Conservation (phyloP, 2,329 filamentous ascomycete species). For the Clarireedia paspali region DNA sequence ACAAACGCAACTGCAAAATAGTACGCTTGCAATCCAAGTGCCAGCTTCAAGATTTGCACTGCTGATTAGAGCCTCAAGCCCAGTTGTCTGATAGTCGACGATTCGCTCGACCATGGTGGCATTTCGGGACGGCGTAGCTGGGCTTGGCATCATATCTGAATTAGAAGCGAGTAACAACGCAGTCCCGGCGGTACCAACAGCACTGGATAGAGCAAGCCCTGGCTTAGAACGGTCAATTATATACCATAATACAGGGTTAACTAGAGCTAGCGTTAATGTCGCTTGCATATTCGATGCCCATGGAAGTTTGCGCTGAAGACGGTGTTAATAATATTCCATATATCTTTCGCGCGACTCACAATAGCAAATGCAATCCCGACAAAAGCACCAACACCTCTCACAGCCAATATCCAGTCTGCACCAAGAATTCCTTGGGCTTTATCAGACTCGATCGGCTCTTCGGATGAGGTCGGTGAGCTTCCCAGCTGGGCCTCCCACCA, state of each 20-base stretch:
- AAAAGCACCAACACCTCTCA: slow-evolving; percentile 63
- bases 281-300: slow-evolving; percentile 96
- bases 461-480: slow-evolving; percentile 9
- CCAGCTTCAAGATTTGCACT: slow-evolving; percentile 62
- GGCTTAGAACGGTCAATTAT: slow-evolving; percentile 83
- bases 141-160: slow-evolving; percentile 68
- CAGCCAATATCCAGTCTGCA: slow-evolving; percentile 69
- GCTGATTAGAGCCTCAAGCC: slow-evolving; percentile 46
- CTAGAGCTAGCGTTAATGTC: slow-evolving; percentile 78
- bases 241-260: slow-evolving; percentile 93
- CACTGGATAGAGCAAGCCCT: slow-evolving; percentile 71
- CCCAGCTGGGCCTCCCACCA: slow-evolving; percentile 50
- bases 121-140: slow-evolving; percentile 33
- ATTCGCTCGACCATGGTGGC: slow-evolving; percentile 10
- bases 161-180: slow-evolving; percentile 66
- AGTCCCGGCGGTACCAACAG: slow-evolving; percentile 68
- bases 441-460: slow-evolving; percentile 19
- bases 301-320: slow-evolving; percentile 66
- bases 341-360: slow-evolving; percentile 49
- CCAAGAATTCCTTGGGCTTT: slow-evolving; percentile 30
- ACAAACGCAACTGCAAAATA: slow-evolving; percentile 92
- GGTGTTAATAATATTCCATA: slow-evolving; percentile 11
- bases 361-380: slow-evolving; percentile 73
- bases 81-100: slow-evolving; percentile 6
- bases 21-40: slow-evolving; percentile 85